Evolutionary conservation across 202 grass and related monocot species (phyloP), one percentile per base, ranked within the genome.

Genomic region (Setaria viridis): DNA sequence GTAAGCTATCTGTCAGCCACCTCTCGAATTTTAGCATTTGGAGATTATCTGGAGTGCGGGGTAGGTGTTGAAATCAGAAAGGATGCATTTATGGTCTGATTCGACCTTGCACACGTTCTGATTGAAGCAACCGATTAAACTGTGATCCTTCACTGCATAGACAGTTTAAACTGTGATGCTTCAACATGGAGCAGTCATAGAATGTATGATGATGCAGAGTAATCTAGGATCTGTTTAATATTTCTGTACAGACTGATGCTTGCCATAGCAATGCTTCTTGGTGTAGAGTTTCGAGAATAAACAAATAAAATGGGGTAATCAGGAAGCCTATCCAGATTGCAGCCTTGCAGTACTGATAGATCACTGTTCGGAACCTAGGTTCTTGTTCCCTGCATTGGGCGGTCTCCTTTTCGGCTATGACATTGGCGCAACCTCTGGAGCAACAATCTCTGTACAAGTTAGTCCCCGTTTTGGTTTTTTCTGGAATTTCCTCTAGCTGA

Each of bases 361-460:
- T 56, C 39, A 79, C 79, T 67, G 13, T 60, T 88, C 14, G 42
- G 57, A 95, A 84, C 48, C 47, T 85, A 98, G 96, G 86, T 99
- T 99, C 50, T 76, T 99, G 37, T 99, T 99, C 81, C 96, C 96
- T 68, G 96, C 96, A 13, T 78, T 99, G 90, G 96, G 96, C 0
- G 96, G 91, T 33, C 90, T 99, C n/a, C 93, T 99, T 77, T 99
- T 94, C 6, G 93, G 96, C 51, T 99, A 94, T 74, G 96, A 99
- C 80, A 94, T 99, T 16, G 96, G 96, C 0, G 91, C 96, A 62
- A 99, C 96, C 43, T 99, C 93, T 39, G 90, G 93, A 84, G 96
- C 93, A 70, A 85, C 93, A 15, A 86, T 99, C 65, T 99, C 96
- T 74, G 72, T 99, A 49, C 90, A 92, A 50, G 95, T 95, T n/a